Percentiles rank a stretch among this genome's conserved stretches.
phyloP scores from a whole-genome alignment of 306 rosid species.

The Heteromeles arbutifolia region DNA sequence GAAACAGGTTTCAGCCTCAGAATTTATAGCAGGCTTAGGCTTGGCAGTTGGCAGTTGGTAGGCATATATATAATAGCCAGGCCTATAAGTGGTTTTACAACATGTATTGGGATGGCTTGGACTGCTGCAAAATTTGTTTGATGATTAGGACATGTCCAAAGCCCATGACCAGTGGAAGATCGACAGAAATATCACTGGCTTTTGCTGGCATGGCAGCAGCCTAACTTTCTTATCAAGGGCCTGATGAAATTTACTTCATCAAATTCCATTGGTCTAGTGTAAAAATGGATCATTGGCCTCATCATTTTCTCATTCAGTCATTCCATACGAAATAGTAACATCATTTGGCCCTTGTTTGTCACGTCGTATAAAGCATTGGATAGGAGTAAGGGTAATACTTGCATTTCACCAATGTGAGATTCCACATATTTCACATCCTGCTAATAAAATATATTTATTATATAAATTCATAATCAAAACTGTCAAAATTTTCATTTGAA shows the following conservation, averaged over 20 bases:
- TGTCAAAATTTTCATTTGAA: no score
- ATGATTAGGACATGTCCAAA: background rate
- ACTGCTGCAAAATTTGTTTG: background rate
- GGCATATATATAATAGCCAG: background rate
- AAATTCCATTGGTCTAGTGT: background rate
- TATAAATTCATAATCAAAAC: no score
- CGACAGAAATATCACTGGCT: background rate
- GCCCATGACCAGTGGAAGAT: background rate
- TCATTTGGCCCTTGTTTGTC: no score
- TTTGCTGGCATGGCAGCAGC: background rate
- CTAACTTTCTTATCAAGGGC: background rate
- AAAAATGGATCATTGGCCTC: background rate
- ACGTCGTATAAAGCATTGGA: no score
- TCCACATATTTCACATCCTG: no score
- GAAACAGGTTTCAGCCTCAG: background rate
- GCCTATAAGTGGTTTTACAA: background rate
- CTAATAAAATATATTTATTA: no score
- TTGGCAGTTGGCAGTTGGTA: background rate
- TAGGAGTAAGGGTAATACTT: no score
- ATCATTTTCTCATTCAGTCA: background rate
- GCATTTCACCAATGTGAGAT: no score
- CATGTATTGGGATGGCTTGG: background rate
- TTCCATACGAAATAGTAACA: no score
- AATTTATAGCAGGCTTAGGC: background rate
- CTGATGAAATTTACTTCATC: background rate